Base-by-base conservation (phyloP, 2,329 filamentous ascomycete species). In the Passalora sequoiae region DNA sequence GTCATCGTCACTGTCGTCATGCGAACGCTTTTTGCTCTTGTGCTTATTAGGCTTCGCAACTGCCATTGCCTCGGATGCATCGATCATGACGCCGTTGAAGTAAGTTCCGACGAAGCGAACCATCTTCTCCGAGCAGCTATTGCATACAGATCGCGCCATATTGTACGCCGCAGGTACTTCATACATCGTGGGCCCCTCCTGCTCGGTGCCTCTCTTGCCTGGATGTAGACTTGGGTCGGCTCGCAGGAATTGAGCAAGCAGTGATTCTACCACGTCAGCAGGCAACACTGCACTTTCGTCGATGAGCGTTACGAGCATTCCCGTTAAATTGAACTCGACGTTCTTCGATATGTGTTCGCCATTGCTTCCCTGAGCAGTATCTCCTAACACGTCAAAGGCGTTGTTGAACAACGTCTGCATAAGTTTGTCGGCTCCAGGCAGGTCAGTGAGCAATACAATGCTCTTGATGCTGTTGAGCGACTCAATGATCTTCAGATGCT, bases 61-160 rank as follows among this genome's bases (percentile, higher is more conserved):
- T 6, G 51, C 43, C 8, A 56, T 38, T 4, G 49, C 54, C 13
- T 63, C 60, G 9, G 60, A 89, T 3, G 89, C 86, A 60, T 96
- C 89, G 49, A 97, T 81, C 45, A 98, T 94, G 39, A 97, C 89
- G 44, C 94, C 89, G 66, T 89, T 94, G 64, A 98, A 98, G 65
- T 97, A 98, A 60, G 94, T 89, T 54, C 88, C 91, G 43, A 97
- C 84, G 55, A 94, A 88, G 49, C 89, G 84, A 1, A 88, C 84
- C 91, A 98, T 96, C 66, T 94, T 94, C 56, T 96, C 91, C 1
- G 86, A 81, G 55, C 83, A 94, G 13, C 78, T 78, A 58, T 89
- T 92, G 70, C 92, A 98, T 32, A 98, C 83, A 2, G 86, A 86
- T 67, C 94, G 94, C 16, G 92, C 91, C 85, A 97, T 94, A 61